Percentiles rank a stretch among this genome's conserved stretches.
Conservation (phyloP, 306 rosid species). For the Ormosia emarginata region DNA sequence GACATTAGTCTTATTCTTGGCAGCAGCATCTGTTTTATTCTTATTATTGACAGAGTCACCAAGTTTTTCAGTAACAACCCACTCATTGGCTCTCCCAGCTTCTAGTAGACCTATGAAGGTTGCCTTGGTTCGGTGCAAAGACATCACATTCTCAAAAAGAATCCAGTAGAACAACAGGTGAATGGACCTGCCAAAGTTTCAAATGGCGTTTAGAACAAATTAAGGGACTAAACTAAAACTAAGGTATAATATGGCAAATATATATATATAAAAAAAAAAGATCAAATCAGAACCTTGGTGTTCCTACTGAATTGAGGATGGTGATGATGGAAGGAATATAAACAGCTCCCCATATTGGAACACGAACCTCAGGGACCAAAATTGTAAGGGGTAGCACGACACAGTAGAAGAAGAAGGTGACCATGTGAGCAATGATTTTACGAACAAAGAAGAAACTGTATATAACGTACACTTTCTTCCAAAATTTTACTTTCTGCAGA, state of each 20-base stretch:
- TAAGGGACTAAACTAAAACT: neutral
- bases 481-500: constrained; percentile 64
- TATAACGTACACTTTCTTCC: constrained; percentile 85
- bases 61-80: constrained; percentile 84
- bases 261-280: neutral
- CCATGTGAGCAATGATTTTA: constrained; percentile 78
- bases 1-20: constrained; percentile 45
- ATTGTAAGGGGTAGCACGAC: constrained; percentile 78
- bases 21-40: constrained; percentile 57
- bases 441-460: constrained; percentile 89
- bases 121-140: constrained; percentile 82
- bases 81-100: constrained; percentile 71
- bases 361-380: constrained; percentile 77
- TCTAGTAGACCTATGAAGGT: constrained; percentile 69
- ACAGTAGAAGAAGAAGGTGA: constrained; percentile 75
- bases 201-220: neutral
- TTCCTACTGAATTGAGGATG: constrained; percentile 80
- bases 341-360: constrained; percentile 87
- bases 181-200: constrained; percentile 52
- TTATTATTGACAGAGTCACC: constrained; percentile 67
- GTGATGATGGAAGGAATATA: constrained; percentile 80
- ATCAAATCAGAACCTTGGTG: constrained; percentile 63
- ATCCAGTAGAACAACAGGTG: constrained; percentile 85
- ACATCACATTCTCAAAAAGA: constrained; percentile 85
- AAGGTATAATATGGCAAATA: neutral